Base-by-base conservation (phyloP, 1,284 basidiomycete species). In the Laetiporus sulphureus region DNA sequence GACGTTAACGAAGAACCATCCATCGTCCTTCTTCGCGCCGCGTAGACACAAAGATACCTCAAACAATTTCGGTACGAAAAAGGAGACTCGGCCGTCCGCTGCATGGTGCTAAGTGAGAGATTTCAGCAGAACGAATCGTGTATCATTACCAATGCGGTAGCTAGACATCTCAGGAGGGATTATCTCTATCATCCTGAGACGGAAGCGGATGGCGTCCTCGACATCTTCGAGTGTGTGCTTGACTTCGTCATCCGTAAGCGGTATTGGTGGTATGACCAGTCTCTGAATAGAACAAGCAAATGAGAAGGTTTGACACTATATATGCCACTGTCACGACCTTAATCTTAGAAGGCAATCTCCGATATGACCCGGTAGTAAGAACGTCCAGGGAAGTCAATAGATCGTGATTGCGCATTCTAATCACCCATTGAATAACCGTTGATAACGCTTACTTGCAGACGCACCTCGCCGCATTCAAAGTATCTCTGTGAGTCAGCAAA, bases 351-450 rank as follows among this genome's bases (percentile, higher is more conserved):
- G 91, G 91, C 15, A 94, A 73, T 32, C 88, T 70, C 36, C 77
- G 70, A 55, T 94, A 94, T 22, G 84, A 80, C 2, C 91, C 91
- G 13, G 81, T 83, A 2, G 85, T 85, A 18, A 94, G 70, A 36
- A 94, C 87, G 51, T 91, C 86, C 38, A 94, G 66, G 15, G 91
- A 91, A 1, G 90, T 91, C 10, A 90, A 69, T n/a, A 94, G 68
- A 59, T 95, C 92, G 50, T 91, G 89, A 58, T 93, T 94, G 41
- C 90, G 77, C 18, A 91, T 73, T 58, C 90, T 89, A 47, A 22
- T 5, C 11, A 11, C 19, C 18, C 6, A 11, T 2, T 18, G 22
- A 20, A 39, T 11, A 35, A 24, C 32, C 31, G 33, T n/a, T 21
- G 2, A 39, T 31, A 34, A 19, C 7, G 19, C 19, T n/a, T 13